Percentiles rank a stretch among this genome's conserved stretches.
These are phyloP conservation scores for Clitoria ternatea DNA, from an alignment of 306 rosid species.

Conservation along the genomic window DNA sequence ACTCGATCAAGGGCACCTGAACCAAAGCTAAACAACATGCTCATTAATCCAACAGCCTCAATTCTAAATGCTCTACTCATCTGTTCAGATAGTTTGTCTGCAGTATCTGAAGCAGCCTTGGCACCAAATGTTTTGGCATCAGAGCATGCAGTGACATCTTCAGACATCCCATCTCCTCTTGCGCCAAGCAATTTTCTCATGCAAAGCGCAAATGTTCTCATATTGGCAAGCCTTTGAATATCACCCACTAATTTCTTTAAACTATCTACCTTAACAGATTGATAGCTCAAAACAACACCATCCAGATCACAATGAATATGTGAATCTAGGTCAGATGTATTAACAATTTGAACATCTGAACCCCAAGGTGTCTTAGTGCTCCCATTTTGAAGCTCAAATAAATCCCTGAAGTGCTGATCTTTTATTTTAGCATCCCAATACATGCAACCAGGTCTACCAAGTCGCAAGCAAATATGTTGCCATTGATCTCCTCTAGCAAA, in stretches of 20 bases:
- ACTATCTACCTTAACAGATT: slow-evolving; percentile 88
- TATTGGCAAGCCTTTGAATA: slow-evolving; percentile 90
- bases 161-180: slow-evolving; percentile 72
- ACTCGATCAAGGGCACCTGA: slow-evolving; percentile 87
- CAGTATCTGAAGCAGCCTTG: slow-evolving; percentile 57
- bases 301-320: slow-evolving; percentile 94
- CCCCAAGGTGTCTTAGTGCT: slow-evolving; percentile 82
- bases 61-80: slow-evolving; percentile 89
- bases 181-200: slow-evolving; percentile 91
- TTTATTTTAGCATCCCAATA: slow-evolving; percentile 95
- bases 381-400: slow-evolving; percentile 98
- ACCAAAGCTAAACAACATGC: slow-evolving; percentile 99
- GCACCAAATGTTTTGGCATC: slow-evolving; percentile 60
- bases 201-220: slow-evolving; percentile 91
- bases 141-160: slow-evolving; percentile 52
- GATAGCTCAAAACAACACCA: slow-evolving; percentile 94
- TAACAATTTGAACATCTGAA: slow-evolving; percentile 92
- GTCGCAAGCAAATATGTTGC: slow-evolving; percentile 91
- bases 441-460: slow-evolving; percentile 97
- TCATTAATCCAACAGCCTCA: slow-evolving; percentile 97
- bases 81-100: slow-evolving; percentile 83
- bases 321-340: slow-evolving; percentile 90
- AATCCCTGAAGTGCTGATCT: slow-evolving; percentile 93
- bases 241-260: slow-evolving; percentile 89
- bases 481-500: slow-evolving; percentile 86